These are phyloP conservation scores for Lumnitzera racemosa DNA, from an alignment of 345 rosid species.

Conservation along the genomic window DNA sequence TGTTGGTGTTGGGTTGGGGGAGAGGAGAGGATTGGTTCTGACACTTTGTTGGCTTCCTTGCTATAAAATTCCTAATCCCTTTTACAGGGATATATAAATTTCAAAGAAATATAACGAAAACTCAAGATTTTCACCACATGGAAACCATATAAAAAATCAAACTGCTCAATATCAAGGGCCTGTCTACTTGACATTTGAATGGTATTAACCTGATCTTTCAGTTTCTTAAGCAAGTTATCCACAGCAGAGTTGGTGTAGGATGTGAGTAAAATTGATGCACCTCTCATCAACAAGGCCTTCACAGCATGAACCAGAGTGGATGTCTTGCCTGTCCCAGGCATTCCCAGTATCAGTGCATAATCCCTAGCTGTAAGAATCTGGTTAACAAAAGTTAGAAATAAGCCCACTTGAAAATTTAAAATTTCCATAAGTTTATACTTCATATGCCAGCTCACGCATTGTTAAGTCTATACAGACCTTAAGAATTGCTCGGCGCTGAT, in stretches of 20 bases:
- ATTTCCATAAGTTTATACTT: no score
- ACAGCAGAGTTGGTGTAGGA: constrained; percentile 99
- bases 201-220: constrained; percentile 78
- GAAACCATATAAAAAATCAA: no score
- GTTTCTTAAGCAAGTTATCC: constrained; percentile 90
- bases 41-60: no score
- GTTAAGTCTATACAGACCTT: constrained; percentile 42
- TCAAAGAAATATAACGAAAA: no score
- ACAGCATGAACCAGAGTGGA: constrained; percentile 96
- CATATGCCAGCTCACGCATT: neutral
- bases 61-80: no score
- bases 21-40: no score
- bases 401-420: neutral
- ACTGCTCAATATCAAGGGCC: no score
- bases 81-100: no score
- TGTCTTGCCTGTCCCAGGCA: constrained; percentile 99
- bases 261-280: constrained; percentile 88
- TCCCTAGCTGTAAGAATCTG: constrained; percentile 94
- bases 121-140: no score
- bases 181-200: no score
- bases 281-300: constrained; percentile 89
- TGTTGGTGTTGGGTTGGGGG: no score
- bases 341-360: constrained; percentile 89
- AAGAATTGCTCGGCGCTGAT: constrained; percentile 93
- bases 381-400: constrained; percentile 12